Conservation (phyloP, 257 asterid species). For the Perilla frutescens region DNA sequence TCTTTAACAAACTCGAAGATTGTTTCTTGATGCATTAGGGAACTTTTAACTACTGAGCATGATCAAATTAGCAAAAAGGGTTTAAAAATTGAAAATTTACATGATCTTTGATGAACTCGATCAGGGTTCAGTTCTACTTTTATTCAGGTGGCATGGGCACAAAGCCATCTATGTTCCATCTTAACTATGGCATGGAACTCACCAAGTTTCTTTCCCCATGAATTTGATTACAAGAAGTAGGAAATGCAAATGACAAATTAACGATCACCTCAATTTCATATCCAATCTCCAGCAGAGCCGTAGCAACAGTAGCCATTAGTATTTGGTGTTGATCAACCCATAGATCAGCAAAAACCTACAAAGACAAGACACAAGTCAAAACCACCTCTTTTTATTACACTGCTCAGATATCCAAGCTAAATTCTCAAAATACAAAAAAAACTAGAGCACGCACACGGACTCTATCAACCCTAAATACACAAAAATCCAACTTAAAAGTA, state of each 20-base stretch:
- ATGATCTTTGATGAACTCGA: not conserved
- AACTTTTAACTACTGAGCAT: not conserved
- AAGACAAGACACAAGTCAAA: conserved; percentile 17
- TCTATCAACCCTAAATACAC: conserved; percentile 8
- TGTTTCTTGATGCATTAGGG: not conserved
- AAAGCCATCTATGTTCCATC: not conserved
- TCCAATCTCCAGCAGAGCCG: conserved; percentile 75
- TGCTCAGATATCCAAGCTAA: conserved; percentile 27
- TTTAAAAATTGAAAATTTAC: not conserved
- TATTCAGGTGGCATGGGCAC: conserved; percentile 8
- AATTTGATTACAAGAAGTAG: conserved; percentile 11
- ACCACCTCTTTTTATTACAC: conserved; percentile 29
- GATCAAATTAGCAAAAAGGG: not conserved
- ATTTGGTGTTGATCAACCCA: conserved; percentile 82
- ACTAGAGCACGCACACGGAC: not conserved
- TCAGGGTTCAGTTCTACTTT: not conserved
- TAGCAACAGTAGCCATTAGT: conserved; percentile 77
- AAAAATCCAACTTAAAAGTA: not conserved
- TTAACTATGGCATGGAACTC: not conserved
- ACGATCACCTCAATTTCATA: conserved; percentile 85
- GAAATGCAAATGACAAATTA: conserved; percentile 3
- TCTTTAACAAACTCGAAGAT: not conserved
- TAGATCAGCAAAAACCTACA: conserved; percentile 85
- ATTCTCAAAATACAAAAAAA: conserved; percentile 4
- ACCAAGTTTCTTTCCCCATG: not conserved